Base-by-base conservation (phyloP, 2,329 filamentous ascomycete species). In the Pezicula carpinea region DNA sequence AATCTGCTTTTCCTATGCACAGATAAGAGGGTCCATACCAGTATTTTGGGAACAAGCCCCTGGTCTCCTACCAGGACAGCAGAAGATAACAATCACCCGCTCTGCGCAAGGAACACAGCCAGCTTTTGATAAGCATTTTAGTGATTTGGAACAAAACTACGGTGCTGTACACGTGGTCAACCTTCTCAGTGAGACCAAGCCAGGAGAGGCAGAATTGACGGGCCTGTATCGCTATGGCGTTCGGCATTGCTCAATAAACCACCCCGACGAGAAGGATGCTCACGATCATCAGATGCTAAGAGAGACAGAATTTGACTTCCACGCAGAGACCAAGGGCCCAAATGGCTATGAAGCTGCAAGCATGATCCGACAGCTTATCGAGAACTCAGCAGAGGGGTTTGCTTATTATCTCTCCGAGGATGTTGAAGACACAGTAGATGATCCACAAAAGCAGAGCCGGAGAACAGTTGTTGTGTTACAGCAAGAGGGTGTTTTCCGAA, bases 41-140 rank as follows among this genome's bases (percentile, higher is more conserved):
- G 77, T 97, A 3, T 99, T 99, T 65, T 99, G 93, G 93, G 93
- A 99, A 65, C 93, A 97, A 66, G 80, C 85, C 22, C 82, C 90
- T 10, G 91, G 91, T 17, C 76, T 97, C 26, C 76, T 96, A 31
- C 92, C 93, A 0, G 89, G 88, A 3, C 89, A 96, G 59, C 93
- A 97, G 64, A 97, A 97, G 64, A 96, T 99, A 38, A 84, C 85
- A 33, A 79, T 97, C 38, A 96, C 91, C 6, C 78, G 93, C 49
- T 96, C 91, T 11, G 77, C 82, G 1, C 91, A 96, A 61, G 93
- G 93, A 8, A 91, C 91, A 0, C 90, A 96, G 60, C 92, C 90
- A 29, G 89, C 93, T 1, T 97, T 99, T 62, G 85, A 97, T 67
- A 95, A 89, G 65, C 93, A 99, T 65, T 95, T 99, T 63, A 85